Evolutionary conservation across 1,284 basidiomycete genomes (phyloP), one percentile per base, ranked within the genome.

Genomic region (Boletus sp.): DNA sequence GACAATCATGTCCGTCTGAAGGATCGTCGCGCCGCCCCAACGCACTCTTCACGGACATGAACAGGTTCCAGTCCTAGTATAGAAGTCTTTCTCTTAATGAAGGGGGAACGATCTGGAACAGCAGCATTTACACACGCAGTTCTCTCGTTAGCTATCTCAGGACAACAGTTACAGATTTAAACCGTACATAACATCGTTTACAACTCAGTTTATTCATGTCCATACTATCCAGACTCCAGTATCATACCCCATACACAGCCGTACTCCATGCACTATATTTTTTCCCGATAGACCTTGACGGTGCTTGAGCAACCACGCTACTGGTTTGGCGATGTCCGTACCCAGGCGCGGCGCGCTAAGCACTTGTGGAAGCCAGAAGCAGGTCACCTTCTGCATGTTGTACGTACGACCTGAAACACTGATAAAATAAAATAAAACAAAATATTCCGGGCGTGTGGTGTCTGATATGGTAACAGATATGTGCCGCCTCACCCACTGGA

Each of bases 11-110:
- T 49, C 40, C 43, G 14, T 29, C 45, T 40, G 44, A 41, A 49
- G 35, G 46, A 50, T 51, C 34, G 44, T 57, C 46, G 44, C 26
- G 25, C 48, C 45, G 22, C 36, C 12, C 39, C n/a, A 40, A 40
- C 30, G 32, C 44, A 43, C 41, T 44, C 41, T 39, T 46, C 16
- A 29, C 49, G 44, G 41, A 48, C 27, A 48, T 45, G 55, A 44
- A 30, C 42, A 16, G 35, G 19, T 27, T 29, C 48, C 37, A 37
- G 27, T 41, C 38, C 44, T 60, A 39, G 33, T 62, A 56, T 64
- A 46, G 64, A 53, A 53, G 32, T 36, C 41, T 22, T 26, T 43
- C 19, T 12, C 19, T 45, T 41, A 34, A 45, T 40, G 36, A 34
- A 22, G 25, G 46, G 7, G 38, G 35, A 36, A 16, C 17, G 41